phyloP scores from a whole-genome alignment of 495 filamentous ascomycete genomes.

The Daldinia caldariorum region DNA sequence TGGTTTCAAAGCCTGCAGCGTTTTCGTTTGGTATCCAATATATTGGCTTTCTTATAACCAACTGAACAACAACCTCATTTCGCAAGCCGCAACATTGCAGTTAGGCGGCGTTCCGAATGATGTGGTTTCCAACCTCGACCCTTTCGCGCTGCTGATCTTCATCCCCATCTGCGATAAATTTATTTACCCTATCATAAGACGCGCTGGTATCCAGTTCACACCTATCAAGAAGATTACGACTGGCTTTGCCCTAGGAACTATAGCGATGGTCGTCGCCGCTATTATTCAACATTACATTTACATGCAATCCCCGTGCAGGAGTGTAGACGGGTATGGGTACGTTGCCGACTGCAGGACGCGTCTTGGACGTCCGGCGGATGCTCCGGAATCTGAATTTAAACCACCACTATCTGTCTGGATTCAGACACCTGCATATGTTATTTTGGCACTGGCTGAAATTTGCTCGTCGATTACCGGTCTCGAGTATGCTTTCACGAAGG shows the following conservation, averaged over 20 bases:
- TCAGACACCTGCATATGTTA: slow-evolving; percentile 36
- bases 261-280: slow-evolving; percentile 72
- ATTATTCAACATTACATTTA: slow-evolving; percentile 79
- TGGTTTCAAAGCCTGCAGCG: slow-evolving; percentile 73
- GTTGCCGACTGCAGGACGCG: slow-evolving; percentile 53
- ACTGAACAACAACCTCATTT: slow-evolving; percentile 74
- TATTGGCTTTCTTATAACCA: slow-evolving; percentile 64
- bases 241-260: slow-evolving; percentile 69
- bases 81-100: slow-evolving; percentile 76
- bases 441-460: slow-evolving; percentile 47
- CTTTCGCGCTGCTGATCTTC: slow-evolving; percentile 78
- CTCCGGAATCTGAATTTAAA: slow-evolving; percentile 43
- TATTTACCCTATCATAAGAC: slow-evolving; percentile 74
- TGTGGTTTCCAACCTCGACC: slow-evolving; percentile 80
- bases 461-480: slow-evolving; percentile 59
- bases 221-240: slow-evolving; percentile 77
- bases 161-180: slow-evolving; percentile 78
- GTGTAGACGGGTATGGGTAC: slow-evolving; percentile 46
- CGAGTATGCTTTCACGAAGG: slow-evolving; percentile 82
- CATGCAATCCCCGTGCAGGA: slow-evolving; percentile 66
- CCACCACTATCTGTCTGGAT: slow-evolving; percentile 57
- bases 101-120: slow-evolving; percentile 81
- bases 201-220: slow-evolving; percentile 69
- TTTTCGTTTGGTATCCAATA: slow-evolving; percentile 69
- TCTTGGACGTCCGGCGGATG: slow-evolving; percentile 25